These are phyloP conservation scores for Tulasnella sp. DNA, from an alignment of 768 basidiomycete species.

Conservation along the genomic window DNA sequence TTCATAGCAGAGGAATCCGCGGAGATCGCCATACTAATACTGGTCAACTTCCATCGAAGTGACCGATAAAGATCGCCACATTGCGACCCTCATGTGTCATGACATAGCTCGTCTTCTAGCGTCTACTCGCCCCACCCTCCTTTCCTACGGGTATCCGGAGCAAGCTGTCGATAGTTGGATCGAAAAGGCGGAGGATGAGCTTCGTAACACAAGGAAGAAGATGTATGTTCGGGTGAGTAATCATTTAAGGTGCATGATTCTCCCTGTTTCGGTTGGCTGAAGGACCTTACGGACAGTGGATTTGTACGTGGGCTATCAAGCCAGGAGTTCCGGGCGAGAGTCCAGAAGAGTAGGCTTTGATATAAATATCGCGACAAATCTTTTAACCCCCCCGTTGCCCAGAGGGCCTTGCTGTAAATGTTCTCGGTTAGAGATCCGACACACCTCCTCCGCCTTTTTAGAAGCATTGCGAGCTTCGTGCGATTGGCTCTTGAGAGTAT, in stretches of 20 bases:
- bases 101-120: background rate
- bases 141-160: slow-evolving; percentile 7
- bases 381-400: background rate
- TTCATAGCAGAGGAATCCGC: background rate
- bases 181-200: background rate
- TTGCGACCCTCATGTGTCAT: background rate
- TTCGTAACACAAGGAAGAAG: background rate
- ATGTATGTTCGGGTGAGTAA: background rate
- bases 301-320: background rate
- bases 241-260: too few relatives aligned
- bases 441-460: background rate
- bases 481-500: background rate
- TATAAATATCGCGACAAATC: background rate
- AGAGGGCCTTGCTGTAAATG: background rate
- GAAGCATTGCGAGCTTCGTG: background rate
- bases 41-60: background rate
- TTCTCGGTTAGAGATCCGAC: background rate
- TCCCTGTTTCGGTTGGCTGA: too few relatives aligned
- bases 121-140: background rate
- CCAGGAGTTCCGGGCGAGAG: background rate
- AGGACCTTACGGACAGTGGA: background rate
- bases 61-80: slow-evolving; percentile 12
- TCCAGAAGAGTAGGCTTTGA: background rate
- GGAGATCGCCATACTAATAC: background rate
- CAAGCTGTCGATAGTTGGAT: slow-evolving; percentile 1